Evolutionary conservation across 371 early-diverging fungal genomes (phyloP).

Genomic region (Syncephalis fuscata): DNA sequence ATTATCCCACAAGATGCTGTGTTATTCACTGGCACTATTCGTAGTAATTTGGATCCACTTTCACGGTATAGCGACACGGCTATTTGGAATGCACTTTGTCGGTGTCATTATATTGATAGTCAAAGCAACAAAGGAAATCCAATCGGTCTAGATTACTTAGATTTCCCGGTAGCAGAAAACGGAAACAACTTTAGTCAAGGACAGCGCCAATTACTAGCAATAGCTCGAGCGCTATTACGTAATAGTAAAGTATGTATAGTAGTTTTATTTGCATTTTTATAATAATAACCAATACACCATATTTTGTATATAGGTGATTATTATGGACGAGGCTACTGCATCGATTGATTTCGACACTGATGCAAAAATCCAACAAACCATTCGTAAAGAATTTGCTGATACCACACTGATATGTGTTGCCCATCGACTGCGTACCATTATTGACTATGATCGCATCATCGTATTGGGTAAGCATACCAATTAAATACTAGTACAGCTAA

Average conservation of each 20-base stretch:
- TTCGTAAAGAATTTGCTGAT: constrained; percentile 35
- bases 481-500: too few species aligned
- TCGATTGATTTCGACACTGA: constrained; percentile 50
- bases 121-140: constrained; percentile 4
- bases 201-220: constrained; percentile 60
- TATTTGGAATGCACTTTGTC: constrained; percentile 57
- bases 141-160: constrained; percentile 21
- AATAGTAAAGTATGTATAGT: constrained; percentile 34
- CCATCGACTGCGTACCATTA: constrained; percentile 53
- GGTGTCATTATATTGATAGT: constrained; percentile 33
- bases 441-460: constrained; percentile 64
- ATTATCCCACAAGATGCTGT: constrained; percentile 66
- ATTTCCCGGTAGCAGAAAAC: constrained; percentile 33
- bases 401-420: constrained; percentile 46
- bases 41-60: constrained; percentile 74
- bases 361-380: constrained; percentile 40
- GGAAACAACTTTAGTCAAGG: constrained; percentile 66
- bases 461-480: constrained; percentile 41
- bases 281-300: too few species aligned
- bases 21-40: constrained; percentile 53
- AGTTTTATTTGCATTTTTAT: constrained; percentile 18
- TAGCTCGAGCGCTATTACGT: constrained; percentile 59
- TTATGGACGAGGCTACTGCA: constrained; percentile 59
- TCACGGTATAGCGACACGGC: constrained; percentile 50
- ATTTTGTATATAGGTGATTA: not conserved